A percentile compares a stretch with the other conserved stretches of the same genome.
These are phyloP conservation scores for Aspergillus sp. DNA, from an alignment of 2,329 filamentous ascomycete species.

Conservation along the genomic window DNA sequence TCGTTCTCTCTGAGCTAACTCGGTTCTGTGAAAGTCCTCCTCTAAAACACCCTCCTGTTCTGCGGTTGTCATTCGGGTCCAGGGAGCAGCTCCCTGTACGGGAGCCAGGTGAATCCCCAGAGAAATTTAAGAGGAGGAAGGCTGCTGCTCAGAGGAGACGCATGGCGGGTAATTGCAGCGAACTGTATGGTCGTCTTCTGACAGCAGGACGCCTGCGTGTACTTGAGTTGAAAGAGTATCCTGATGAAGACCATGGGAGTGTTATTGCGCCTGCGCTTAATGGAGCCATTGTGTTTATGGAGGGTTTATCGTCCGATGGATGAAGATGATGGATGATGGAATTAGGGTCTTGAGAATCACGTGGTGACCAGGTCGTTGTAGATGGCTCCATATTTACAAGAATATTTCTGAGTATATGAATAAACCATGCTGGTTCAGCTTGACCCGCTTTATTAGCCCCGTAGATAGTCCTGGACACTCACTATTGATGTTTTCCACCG, in stretches of 20 bases:
- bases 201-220: constrained; percentile 12
- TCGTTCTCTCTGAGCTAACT: constrained; percentile 36
- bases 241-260: constrained; percentile 34
- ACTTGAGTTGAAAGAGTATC: constrained; percentile 22
- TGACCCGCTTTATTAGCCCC: too few relatives aligned
- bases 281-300: constrained; percentile 15
- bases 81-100: constrained; percentile 33
- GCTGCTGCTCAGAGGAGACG: constrained; percentile 15
- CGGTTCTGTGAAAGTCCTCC: constrained; percentile 23
- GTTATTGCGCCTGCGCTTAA: constrained; percentile 30
- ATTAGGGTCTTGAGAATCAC: too few relatives aligned
- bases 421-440: too few relatives aligned
- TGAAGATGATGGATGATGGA: too few relatives aligned
- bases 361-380: too few relatives aligned
- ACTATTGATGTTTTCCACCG: too few relatives aligned
- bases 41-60: constrained; percentile 13
- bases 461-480: too few relatives aligned
- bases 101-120: constrained; percentile 28
- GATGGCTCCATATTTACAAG: too few relatives aligned
- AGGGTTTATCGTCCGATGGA: too few relatives aligned
- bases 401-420: too few relatives aligned
- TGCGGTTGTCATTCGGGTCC: constrained; percentile 38
- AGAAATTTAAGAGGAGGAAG: constrained; percentile 29
- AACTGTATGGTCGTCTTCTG: constrained; percentile 20
- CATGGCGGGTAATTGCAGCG: constrained; percentile 29